Evolutionary conservation across 805 yeast genomes (phyloP).

Genomic region (Cyberlindnera euphorbiiphila): DNA sequence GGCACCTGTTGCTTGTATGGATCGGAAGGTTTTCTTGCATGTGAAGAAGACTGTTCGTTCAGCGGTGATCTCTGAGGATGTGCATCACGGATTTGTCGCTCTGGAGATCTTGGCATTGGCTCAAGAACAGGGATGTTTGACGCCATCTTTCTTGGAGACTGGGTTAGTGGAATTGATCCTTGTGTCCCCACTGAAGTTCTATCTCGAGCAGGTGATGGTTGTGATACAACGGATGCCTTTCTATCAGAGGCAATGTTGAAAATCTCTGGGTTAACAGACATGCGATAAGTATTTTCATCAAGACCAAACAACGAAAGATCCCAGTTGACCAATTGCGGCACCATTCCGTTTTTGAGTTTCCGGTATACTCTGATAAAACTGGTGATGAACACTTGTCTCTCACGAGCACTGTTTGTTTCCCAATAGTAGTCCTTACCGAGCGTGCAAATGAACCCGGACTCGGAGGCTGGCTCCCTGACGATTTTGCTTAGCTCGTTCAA

Average conservation of each 20-base stretch:
- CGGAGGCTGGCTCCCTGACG: slow-evolving; percentile 48
- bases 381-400: slow-evolving; percentile 54
- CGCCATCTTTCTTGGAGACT: slow-evolving; percentile 1
- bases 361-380: slow-evolving; percentile 49
- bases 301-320: slow-evolving; percentile 39
- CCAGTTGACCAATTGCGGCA: slow-evolving; percentile 53
- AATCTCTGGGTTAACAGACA: slow-evolving; percentile 20
- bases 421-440: slow-evolving; percentile 83
- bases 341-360: slow-evolving; percentile 50
- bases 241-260: not conserved
- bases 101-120: not conserved
- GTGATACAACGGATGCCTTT: slow-evolving; percentile 5
- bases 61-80: not conserved
- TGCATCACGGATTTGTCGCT: not conserved
- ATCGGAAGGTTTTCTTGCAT: not conserved
- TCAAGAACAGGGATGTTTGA: too few relatives aligned
- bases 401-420: slow-evolving; percentile 60
- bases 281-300: slow-evolving; percentile 34
- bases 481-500: slow-evolving; percentile 62
- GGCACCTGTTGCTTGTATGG: not conserved
- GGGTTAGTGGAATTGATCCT: too few relatives aligned
- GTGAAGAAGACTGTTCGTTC: not conserved
- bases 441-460: slow-evolving; percentile 53
- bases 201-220: not conserved
- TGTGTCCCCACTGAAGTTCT: slow-evolving; percentile 1